These are phyloP conservation scores for Chaetomium sp. DNA, from an alignment of 2,329 filamentous ascomycete species.

Conservation along the genomic window DNA sequence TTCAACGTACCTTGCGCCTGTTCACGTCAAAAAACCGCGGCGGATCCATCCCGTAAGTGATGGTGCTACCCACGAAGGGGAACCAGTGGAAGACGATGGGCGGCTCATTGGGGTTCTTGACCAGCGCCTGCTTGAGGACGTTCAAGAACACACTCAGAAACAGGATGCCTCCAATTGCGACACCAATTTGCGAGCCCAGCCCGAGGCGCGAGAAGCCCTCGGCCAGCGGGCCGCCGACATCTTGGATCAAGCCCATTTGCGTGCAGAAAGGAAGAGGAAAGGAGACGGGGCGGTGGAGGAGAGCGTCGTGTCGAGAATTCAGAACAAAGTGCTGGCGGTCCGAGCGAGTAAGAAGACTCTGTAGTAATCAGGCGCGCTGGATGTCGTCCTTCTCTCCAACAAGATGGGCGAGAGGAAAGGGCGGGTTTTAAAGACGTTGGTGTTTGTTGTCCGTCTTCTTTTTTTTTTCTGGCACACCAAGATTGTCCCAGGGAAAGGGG, in stretches of 20 bases:
- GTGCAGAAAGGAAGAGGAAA: neutral
- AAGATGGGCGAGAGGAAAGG: neutral
- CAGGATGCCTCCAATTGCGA: conserved; percentile 39
- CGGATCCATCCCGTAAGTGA: conserved; percentile 92
- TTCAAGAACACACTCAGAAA: conserved; percentile 64
- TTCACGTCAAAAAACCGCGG: conserved; percentile 75
- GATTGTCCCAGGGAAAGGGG: conserved; percentile 2
- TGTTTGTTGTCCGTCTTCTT: conserved; percentile 1
- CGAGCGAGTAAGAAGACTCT: neutral
- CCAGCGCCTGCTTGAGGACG: conserved; percentile 69
- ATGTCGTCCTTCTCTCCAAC: too few relatives aligned
- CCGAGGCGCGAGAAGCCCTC: conserved; percentile 45
- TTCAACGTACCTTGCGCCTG: conserved; percentile 53
- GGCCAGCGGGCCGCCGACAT: conserved; percentile 44
- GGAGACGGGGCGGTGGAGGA: neutral
- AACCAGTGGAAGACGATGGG: conserved; percentile 77
- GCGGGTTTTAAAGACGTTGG: neutral
- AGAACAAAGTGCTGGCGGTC: too few relatives aligned
- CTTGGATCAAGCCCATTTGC: conserved; percentile 51
- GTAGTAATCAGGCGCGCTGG: neutral
- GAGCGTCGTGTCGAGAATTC: neutral
- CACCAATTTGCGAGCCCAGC: conserved; percentile 41
- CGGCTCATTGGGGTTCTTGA: conserved; percentile 75
- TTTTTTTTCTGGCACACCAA: neutral
- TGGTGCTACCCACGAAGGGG: conserved; percentile 80